A percentile compares a stretch with the other conserved stretches of the same genome.
These are phyloP conservation scores for Starmerella sirachaensis DNA, from an alignment of 805 yeast genomes.

Conservation along the genomic window DNA sequence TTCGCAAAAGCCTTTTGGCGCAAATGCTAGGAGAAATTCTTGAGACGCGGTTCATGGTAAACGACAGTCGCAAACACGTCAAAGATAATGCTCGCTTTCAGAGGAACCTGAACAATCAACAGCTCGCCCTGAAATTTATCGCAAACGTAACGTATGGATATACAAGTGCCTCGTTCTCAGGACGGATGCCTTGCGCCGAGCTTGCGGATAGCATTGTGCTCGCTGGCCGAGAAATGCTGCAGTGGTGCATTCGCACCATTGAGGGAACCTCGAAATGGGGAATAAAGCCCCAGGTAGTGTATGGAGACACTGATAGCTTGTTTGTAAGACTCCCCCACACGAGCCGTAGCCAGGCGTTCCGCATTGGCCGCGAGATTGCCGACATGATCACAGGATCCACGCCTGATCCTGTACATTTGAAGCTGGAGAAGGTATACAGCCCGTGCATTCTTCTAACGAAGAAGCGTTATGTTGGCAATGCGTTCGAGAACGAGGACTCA, in stretches of 20 bases:
- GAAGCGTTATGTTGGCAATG: constrained; percentile 82
- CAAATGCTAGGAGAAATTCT: constrained; percentile 76
- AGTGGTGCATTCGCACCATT: constrained; percentile 55
- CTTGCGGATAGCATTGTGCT: constrained; percentile 90
- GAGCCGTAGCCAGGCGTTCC: constrained; percentile 63
- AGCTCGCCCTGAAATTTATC: constrained; percentile 72
- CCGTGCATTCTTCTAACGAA: constrained; percentile 76
- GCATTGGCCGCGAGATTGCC: constrained; percentile 61
- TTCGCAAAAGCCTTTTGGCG: constrained; percentile 63
- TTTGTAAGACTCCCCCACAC: constrained; percentile 85
- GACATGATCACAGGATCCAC: constrained; percentile 46
- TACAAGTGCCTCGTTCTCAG: constrained; percentile 87
- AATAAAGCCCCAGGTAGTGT: constrained; percentile 67
- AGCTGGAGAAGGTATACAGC: constrained; percentile 86
- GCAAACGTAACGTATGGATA: constrained; percentile 97
- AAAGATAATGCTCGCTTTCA: constrained; percentile 25
- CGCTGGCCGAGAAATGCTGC: constrained; percentile 75
- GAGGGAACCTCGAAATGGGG: constrained; percentile 54
- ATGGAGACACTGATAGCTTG: constrained; percentile 92
- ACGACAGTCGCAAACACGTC: constrained; percentile 30
- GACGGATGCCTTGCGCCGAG: constrained; percentile 94
- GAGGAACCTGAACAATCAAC: constrained; percentile 59
- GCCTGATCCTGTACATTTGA: constrained; percentile 71
- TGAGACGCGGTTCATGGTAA: constrained; percentile 67
- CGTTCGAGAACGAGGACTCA: constrained; percentile 51